Evolutionary conservation across 139 green algal genomes (phyloP).

Genomic region (Coelastrella sp.): DNA sequence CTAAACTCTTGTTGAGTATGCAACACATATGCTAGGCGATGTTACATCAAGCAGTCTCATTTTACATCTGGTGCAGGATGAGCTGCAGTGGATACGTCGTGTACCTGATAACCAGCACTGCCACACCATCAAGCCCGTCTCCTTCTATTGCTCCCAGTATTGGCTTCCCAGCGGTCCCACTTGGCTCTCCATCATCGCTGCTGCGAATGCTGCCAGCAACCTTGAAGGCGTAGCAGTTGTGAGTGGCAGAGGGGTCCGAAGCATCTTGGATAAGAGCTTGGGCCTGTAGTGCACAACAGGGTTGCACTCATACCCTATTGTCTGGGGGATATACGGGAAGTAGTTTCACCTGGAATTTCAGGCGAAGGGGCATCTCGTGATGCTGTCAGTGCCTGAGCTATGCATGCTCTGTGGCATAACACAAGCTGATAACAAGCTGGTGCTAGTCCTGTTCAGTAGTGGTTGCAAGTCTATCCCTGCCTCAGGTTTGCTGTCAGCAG

Average conservation of each 20-base stretch:
- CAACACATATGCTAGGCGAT: too few species aligned
- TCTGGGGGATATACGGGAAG: not conserved
- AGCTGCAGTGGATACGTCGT: too few species aligned
- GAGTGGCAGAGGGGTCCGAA: slow-evolving; percentile 67
- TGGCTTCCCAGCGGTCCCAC: slow-evolving; percentile 84
- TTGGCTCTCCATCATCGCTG: slow-evolving; percentile 91
- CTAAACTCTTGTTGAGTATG: too few species aligned
- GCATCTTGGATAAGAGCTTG: slow-evolving; percentile 57
- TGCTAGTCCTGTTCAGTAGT: too few species aligned
- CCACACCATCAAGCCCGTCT: slow-evolving; percentile 74
- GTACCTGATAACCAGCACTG: slow-evolving; percentile 79
- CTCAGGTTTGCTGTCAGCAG: not conserved
- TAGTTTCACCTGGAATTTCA: not conserved
- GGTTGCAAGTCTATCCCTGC: not conserved
- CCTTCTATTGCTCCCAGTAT: slow-evolving; percentile 88
- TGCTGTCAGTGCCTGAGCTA: too few species aligned
- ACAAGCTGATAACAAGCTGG: too few species aligned
- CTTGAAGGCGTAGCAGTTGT: slow-evolving; percentile 87
- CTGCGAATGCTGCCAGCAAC: slow-evolving; percentile 56
- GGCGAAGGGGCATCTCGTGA: too few species aligned
- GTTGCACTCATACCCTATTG: not conserved
- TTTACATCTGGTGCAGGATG: too few species aligned
- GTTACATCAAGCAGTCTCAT: too few species aligned
- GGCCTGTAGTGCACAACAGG: slow-evolving; percentile 53
- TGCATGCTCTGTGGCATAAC: too few species aligned